Percentiles rank a stretch among this genome's conserved stretches.
Evolutionary conservation across 176 grass and related monocot genomes (phyloP).

Genomic region (Carex cristatella): DNA sequence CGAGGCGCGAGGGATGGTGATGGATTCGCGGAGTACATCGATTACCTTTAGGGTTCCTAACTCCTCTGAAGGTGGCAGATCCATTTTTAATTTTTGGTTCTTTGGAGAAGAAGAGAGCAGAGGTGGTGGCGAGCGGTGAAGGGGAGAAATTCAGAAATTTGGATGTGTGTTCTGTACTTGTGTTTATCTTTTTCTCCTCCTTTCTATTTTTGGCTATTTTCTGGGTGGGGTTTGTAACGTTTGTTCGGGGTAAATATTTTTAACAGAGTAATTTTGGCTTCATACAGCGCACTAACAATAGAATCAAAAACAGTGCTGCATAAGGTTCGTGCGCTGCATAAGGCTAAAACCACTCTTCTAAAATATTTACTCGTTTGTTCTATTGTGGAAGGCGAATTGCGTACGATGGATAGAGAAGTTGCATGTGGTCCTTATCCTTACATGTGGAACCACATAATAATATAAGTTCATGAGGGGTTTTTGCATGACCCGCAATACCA

Average conservation of each 20-base stretch:
- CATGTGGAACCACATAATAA: not conserved
- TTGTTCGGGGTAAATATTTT: too few species aligned
- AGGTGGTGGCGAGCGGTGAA: not conserved
- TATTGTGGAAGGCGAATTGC: not conserved
- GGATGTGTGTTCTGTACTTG: not conserved
- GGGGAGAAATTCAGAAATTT: not conserved
- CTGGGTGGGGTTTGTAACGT: not conserved
- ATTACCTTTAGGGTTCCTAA: constrained; percentile 47
- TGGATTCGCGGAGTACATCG: constrained; percentile 58
- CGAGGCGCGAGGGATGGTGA: constrained; percentile 58
- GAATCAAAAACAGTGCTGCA: too few species aligned
- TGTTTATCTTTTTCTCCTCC: not conserved
- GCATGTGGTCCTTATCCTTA: not conserved
- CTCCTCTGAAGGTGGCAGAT: constrained; percentile 32
- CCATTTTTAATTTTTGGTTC: not conserved
- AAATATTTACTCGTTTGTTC: not conserved
- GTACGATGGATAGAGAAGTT: not conserved
- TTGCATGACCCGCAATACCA: not conserved
- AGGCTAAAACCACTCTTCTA: too few species aligned
- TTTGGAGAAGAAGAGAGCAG: not conserved
- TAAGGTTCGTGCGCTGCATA: too few species aligned
- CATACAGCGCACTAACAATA: too few species aligned
- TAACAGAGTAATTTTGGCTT: too few species aligned
- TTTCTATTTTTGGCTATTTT: not conserved
- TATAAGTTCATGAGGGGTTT: not conserved